Percentiles rank a stretch among this genome's conserved stretches.
Evolutionary conservation across 768 basidiomycete genomes (phyloP).

Genomic region (Flagelloscypha sp.): DNA sequence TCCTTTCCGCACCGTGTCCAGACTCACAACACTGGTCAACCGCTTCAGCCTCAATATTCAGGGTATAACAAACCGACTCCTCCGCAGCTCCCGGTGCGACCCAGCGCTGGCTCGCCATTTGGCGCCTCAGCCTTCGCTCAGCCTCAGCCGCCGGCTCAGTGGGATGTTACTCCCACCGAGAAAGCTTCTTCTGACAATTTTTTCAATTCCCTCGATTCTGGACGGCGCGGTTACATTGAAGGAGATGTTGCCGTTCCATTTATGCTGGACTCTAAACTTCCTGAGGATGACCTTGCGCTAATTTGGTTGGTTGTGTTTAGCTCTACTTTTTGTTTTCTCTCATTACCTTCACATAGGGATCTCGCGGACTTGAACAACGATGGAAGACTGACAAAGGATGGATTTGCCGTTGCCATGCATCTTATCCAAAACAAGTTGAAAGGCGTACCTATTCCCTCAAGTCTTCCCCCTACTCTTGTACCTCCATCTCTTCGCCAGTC

Average conservation of each 20-base stretch:
- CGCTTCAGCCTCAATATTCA: slow-evolving; percentile 42
- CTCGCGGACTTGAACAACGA: slow-evolving; percentile 84
- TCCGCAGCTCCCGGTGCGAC: slow-evolving; percentile 33
- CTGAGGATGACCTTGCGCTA: slow-evolving; percentile 77
- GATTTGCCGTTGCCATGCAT: slow-evolving; percentile 93
- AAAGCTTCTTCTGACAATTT: slow-evolving; percentile 70
- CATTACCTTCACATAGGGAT: slow-evolving; percentile 55
- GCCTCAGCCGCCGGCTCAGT: slow-evolving; percentile 30
- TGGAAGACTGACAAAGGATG: slow-evolving; percentile 79
- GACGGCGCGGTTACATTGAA: slow-evolving; percentile 73
- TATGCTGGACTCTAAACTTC: slow-evolving; percentile 83
- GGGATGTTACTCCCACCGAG: slow-evolving; percentile 81
- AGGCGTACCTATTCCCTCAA: slow-evolving; percentile 66
- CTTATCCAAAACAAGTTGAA: slow-evolving; percentile 81
- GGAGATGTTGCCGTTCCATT: slow-evolving; percentile 94
- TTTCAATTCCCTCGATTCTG: slow-evolving; percentile 76
- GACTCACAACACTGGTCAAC: slow-evolving; percentile 58
- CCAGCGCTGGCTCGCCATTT: slow-evolving; percentile 17
- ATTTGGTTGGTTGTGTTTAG: slow-evolving; percentile 49
- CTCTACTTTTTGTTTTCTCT: neutral
- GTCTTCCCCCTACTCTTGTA: slow-evolving; percentile 65
- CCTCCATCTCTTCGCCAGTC: slow-evolving; percentile 73
- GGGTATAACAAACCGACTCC: slow-evolving; percentile 23
- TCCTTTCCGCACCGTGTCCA: slow-evolving; percentile 38
- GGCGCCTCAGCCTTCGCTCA: slow-evolving; percentile 17